Base-by-base conservation (phyloP, 2,329 filamentous ascomycete species). In the Lecanicillium sp. region DNA sequence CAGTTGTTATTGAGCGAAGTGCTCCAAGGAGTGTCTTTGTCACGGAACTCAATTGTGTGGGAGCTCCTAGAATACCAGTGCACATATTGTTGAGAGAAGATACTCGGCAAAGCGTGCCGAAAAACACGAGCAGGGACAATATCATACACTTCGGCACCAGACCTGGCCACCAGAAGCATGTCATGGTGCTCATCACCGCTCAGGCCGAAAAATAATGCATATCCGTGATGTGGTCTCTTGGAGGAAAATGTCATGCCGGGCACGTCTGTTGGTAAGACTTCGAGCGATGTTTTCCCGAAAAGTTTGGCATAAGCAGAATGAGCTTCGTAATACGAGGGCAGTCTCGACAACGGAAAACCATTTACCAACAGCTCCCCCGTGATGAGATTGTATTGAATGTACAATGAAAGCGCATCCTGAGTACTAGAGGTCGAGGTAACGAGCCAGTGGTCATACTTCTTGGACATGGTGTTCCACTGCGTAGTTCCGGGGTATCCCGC, bases 341-440 rank as follows among this genome's bases (percentile, higher is more conserved):
- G 15, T 7, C 35, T 33, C 12, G 33, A 23, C 11, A 49, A 21
- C 2, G 47, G 47, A 19, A 17, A 20, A 1, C 47, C 47, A 9
- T 49, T 49, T 12, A 49, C 47, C 3, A 44, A 21, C 3, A 49
- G 15, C 15, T 44, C 47, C n/a, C 40, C 47, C 3, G 33, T 44
- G 12, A 49, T 10, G 1, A 49, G 9, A n/a, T 40, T 44, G 14
- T 17, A 40, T 3, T 49, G 62, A 55, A 20, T 52, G 56, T 0
- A 26, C 4, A 47, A n/a, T 3, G 11, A 5, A 4, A 24, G 4
- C 9, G 23, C 27, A 11, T 11, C 35, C 5, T 19, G 3, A 2
- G 24, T 32, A 5, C 14, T 17, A 8, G 35, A n/a, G n/a, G n/a
- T 21, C 3, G 19, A 19, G 17, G 29, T 41, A 19, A 17, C 35